phyloP scores from a whole-genome alignment of 768 basidiomycete species.

The Lactarius tabidus region DNA sequence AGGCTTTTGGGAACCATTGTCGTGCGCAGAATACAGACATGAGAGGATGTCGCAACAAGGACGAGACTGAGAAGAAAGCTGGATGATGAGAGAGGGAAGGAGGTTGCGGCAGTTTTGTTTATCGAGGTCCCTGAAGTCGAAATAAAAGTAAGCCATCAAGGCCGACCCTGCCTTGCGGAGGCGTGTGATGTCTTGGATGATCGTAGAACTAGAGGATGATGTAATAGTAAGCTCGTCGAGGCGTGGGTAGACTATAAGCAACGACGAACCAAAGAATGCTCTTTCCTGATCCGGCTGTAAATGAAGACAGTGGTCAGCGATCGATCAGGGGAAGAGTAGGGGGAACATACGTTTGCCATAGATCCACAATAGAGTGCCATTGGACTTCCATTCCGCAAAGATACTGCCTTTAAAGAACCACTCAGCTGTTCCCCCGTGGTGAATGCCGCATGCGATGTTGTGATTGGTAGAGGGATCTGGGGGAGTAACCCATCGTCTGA shows the following conservation, averaged over 20 bases:
- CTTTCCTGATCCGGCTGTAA: neutral
- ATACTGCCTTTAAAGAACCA: too few relatives aligned
- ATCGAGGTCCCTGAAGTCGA: neutral
- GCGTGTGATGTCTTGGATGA: too few relatives aligned
- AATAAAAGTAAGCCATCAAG: neutral
- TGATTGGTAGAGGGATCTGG: neutral
- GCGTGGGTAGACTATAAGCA: neutral
- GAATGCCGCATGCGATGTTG: neutral
- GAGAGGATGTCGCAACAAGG: too few relatives aligned
- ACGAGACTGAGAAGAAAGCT: neutral
- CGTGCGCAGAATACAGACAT: too few relatives aligned
- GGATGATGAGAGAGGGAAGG: neutral
- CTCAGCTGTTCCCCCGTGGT: neutral
- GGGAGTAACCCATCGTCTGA: neutral
- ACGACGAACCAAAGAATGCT: neutral
- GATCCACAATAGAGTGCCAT: too few relatives aligned
- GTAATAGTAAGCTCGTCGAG: neutral
- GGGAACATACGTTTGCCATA: neutral
- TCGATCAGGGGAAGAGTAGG: neutral
- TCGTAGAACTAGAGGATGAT: too few relatives aligned
- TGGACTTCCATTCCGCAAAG: too few relatives aligned
- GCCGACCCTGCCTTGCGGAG: too few relatives aligned
- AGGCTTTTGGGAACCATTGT: too few relatives aligned
- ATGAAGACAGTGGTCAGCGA: neutral
- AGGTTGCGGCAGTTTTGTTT: neutral